Conservation (phyloP, 2,329 filamentous ascomycete species). For the Sclerotiophoma versabilis region DNA sequence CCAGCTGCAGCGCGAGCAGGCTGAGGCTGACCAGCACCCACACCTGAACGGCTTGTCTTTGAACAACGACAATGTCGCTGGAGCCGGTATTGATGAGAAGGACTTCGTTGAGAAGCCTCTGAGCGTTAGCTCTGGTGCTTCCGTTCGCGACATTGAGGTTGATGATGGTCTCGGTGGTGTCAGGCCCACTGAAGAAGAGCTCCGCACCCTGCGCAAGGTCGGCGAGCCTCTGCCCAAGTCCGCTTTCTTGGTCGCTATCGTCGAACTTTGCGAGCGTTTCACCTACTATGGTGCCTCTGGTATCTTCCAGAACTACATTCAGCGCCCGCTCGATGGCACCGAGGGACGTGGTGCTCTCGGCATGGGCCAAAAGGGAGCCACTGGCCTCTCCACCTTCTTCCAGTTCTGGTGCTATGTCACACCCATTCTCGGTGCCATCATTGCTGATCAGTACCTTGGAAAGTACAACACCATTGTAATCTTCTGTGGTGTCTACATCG, state of each 20-base stretch:
- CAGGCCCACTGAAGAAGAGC: slow-evolving; percentile 54
- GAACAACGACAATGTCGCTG: slow-evolving; percentile 27
- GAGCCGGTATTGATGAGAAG: slow-evolving; percentile 32
- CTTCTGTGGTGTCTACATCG: slow-evolving; percentile 68
- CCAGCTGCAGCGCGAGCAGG: slow-evolving; percentile 40
- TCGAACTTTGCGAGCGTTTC: slow-evolving; percentile 60
- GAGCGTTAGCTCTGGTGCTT: slow-evolving; percentile 24
- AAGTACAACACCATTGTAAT: slow-evolving; percentile 75
- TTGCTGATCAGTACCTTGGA: slow-evolving; percentile 74
- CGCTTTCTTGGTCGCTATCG: slow-evolving; percentile 58
- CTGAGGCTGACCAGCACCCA: slow-evolving; percentile 36
- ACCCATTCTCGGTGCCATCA: slow-evolving; percentile 57
- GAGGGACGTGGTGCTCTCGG: slow-evolving; percentile 52
- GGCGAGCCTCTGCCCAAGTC: slow-evolving; percentile 56
- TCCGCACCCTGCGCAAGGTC: slow-evolving; percentile 53
- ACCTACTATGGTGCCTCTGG: slow-evolving; percentile 57
- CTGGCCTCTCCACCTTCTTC: slow-evolving; percentile 57
- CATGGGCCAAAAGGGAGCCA: slow-evolving; percentile 55
- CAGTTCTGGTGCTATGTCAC: slow-evolving; percentile 53
- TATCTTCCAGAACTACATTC: slow-evolving; percentile 60
- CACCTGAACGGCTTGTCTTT: slow-evolving; percentile 40
- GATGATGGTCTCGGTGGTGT: slow-evolving; percentile 42
- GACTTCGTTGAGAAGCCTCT: slow-evolving; percentile 19
- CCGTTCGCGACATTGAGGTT: slow-evolving; percentile 23
- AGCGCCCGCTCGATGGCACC: slow-evolving; percentile 48